Evolutionary conservation across 2,329 filamentous ascomycete species (phyloP), one percentile per base, ranked within the genome.

Genomic region (Talaromyces marneffei): DNA sequence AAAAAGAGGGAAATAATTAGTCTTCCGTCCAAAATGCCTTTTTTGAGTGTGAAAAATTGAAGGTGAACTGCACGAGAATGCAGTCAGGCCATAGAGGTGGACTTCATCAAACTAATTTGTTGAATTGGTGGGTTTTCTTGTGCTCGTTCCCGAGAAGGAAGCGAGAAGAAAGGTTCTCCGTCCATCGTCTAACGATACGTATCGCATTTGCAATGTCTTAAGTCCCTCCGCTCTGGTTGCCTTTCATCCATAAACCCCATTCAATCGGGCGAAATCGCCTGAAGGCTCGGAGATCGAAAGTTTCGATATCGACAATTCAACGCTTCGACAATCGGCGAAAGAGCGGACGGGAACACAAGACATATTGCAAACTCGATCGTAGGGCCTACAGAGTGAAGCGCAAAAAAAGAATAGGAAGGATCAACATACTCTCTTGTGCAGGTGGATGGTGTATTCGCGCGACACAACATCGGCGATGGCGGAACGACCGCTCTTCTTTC

Each of bases 401-500:
- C 14, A 23, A 39, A 37, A 54, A 35, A 60, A 29, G 39, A 37
- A 29, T 27, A 25, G 61, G 20, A 25, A 35, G 59, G 20, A 59
- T 52, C 73, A 79, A 89, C 89, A 80, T 92, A 95, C 91, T 83
- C 93, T 90, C 90, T 96, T 97, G 91, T 99, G 94, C 75, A 99
- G 85, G 87, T 99, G 93, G 85, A 99, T 97, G 82, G 94, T 99
- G 88, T 99, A 99, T 86, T 99, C 95, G 87, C 94, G 91, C 76
- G 94, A 89, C 81, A 99, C 93, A 79, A 99, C 95, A 83, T 99
- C 93, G 82, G 91, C 88, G 82, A 99, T 96, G 84, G 95, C 95
- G 82, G 91, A 96, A 79, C 92, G 91, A 75, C 81, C 79, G 72
- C 80, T 74, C 83, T 89, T 89, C 84, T 88, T 89, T 79, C 80